Evolutionary conservation across 768 basidiomycete genomes (phyloP).

Genomic region (Tremella fuciformis): DNA sequence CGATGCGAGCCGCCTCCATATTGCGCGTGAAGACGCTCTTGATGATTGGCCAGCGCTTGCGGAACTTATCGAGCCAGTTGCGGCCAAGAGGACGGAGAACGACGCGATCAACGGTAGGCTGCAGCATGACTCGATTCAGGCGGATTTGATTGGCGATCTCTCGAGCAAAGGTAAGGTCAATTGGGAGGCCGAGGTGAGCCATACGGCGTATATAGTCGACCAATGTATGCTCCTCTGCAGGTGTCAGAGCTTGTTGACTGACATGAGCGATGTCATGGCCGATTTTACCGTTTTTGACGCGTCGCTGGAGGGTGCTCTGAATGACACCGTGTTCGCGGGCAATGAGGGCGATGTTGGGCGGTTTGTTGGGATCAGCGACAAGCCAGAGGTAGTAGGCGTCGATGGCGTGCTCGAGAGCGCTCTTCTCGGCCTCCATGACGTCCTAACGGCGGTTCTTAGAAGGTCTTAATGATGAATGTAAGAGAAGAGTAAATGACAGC

Average conservation of each 20-base stretch:
- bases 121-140: too few species aligned
- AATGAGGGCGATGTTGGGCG: background rate
- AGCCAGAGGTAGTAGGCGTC: background rate
- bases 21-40: too few species aligned
- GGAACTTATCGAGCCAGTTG: slow-evolving; percentile 6
- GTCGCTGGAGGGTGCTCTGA: background rate
- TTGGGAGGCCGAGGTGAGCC: background rate
- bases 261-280: background rate
- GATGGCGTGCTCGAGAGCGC: background rate
- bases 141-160: slow-evolving; percentile 2
- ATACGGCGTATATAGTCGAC: background rate
- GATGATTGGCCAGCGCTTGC: background rate
- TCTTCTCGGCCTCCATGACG: background rate
- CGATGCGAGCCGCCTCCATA: background rate
- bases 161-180: background rate
- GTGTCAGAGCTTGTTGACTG: background rate
- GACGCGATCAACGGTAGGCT: too few species aligned
- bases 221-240: background rate
- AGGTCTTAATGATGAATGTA: too few species aligned
- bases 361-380: background rate
- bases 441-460: too few species aligned
- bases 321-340: background rate
- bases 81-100: background rate
- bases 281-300: background rate
- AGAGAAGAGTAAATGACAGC: too few species aligned